A percentile compares a stretch with the other conserved stretches of the same genome.
Evolutionary conservation across 352 stramenopile genomes (phyloP).

Genomic region (Phytophthora pseudosyringae): DNA sequence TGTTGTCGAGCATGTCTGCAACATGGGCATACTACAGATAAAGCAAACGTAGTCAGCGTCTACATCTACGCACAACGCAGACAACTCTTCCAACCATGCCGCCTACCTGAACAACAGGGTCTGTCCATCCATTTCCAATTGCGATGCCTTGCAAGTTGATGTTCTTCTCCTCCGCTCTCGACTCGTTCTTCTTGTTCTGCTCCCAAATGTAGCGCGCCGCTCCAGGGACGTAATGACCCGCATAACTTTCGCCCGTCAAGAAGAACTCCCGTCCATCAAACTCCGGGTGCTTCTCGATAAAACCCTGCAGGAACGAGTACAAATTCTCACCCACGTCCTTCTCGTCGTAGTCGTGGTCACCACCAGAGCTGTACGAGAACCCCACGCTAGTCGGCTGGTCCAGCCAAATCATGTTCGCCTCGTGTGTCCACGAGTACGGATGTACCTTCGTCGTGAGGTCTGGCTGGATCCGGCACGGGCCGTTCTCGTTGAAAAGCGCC

Average conservation of each 20-base stretch:
- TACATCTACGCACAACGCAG: no score
- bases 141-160: slow-evolving; percentile 59
- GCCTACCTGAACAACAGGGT: slow-evolving; percentile 45
- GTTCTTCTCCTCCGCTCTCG: not conserved
- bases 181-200: slow-evolving; percentile 32
- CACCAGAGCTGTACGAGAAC: slow-evolving; percentile 40
- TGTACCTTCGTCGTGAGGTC: slow-evolving; percentile 44
- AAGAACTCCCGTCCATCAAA: slow-evolving; percentile 50
- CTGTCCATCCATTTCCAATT: slow-evolving; percentile 50
- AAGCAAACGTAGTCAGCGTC: no score
- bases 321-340: slow-evolving; percentile 50
- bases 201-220: slow-evolving; percentile 49
- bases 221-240: slow-evolving; percentile 45
- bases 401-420: slow-evolving; percentile 60
- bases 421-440: slow-evolving; percentile 55
- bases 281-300: no score
- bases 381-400: slow-evolving; percentile 17
- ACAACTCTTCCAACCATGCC: not conserved
- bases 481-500: slow-evolving; percentile 41
- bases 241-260: slow-evolving; percentile 45
- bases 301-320: slow-evolving; percentile 53
- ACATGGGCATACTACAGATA: slow-evolving; percentile 28
- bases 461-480: slow-evolving; percentile 30
- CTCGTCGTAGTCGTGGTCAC: slow-evolving; percentile 44
- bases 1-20: slow-evolving; percentile 55